phyloP scores from a whole-genome alignment of 2,329 filamentous ascomycete species.

The Diaporthe citri region DNA sequence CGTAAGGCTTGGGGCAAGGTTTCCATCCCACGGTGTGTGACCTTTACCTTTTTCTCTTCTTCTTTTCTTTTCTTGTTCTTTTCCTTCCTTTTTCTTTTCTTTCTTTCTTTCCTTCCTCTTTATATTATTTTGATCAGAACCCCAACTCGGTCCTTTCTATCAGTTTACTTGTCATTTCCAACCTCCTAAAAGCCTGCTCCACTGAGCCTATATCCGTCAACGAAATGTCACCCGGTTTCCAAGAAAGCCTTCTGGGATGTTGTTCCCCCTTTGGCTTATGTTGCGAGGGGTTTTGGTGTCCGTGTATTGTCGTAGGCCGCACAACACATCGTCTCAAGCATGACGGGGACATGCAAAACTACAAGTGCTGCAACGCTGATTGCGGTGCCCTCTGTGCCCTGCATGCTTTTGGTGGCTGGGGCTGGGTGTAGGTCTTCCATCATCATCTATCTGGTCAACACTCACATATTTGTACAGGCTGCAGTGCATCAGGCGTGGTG shows the following conservation, averaged over 20 bases:
- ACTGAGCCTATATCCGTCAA: not conserved
- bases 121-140: not conserved
- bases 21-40: not conserved
- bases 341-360: constrained; percentile 23
- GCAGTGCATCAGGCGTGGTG: constrained; percentile 31
- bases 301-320: constrained; percentile 33
- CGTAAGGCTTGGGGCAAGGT: not conserved
- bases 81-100: no score
- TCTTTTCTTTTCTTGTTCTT: no score
- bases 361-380: constrained; percentile 35
- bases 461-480: constrained; percentile 19
- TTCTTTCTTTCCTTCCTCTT: no score
- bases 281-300: constrained; percentile 33
- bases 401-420: constrained; percentile 30
- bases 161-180: no score
- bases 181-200: not conserved
- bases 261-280: constrained; percentile 31
- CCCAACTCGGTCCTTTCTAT: not conserved
- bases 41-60: no score
- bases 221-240: constrained; percentile 8
- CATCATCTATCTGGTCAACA: not conserved
- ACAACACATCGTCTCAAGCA: constrained; percentile 35
- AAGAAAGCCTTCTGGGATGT: not conserved
- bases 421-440: constrained; percentile 26
- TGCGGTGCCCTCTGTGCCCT: constrained; percentile 32